Conservation (phyloP, 441 rosid genomes). For the Sinapis alba region DNA sequence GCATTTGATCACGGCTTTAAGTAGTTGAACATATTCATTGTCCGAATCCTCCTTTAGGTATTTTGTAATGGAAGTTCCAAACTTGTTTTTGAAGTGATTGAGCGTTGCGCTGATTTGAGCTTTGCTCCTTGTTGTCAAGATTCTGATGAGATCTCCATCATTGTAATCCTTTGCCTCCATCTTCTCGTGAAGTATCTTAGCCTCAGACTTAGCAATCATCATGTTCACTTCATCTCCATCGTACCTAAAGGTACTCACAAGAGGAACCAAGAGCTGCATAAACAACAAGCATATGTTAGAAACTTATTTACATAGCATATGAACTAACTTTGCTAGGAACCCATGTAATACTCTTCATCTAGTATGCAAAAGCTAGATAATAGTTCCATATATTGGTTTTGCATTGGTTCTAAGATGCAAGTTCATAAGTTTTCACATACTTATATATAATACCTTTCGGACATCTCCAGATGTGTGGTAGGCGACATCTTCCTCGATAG, state of each 20-base stretch:
- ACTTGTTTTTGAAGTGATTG: conserved; percentile 70
- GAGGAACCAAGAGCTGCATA: conserved; percentile 79
- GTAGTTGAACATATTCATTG: conserved; percentile 59
- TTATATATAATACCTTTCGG: conserved; percentile 56
- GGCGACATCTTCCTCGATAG: conserved; percentile 91
- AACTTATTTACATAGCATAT: not conserved
- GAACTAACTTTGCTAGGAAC: not conserved
- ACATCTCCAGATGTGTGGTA: conserved; percentile 71
- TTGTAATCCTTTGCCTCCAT: conserved; percentile 58
- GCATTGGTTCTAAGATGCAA: not conserved
- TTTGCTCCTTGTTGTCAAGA: conserved; percentile 77
- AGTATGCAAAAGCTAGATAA: not conserved
- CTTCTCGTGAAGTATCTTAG: conserved; percentile 72
- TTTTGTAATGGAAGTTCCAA: conserved; percentile 72
- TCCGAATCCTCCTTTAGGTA: conserved; percentile 68
- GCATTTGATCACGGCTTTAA: conserved; percentile 70
- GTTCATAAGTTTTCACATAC: not conserved
- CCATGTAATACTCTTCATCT: not conserved
- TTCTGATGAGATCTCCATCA: conserved; percentile 74
- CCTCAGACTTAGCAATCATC: conserved; percentile 70
- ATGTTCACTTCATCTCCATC: conserved; percentile 71
- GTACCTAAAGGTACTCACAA: conserved; percentile 73
- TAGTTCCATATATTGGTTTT: not conserved
- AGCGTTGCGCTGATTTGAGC: conserved; percentile 75
- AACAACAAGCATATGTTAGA: not conserved